These are phyloP conservation scores for Vicia faba DNA, from an alignment of 306 rosid genomes.

Conservation along the genomic window DNA sequence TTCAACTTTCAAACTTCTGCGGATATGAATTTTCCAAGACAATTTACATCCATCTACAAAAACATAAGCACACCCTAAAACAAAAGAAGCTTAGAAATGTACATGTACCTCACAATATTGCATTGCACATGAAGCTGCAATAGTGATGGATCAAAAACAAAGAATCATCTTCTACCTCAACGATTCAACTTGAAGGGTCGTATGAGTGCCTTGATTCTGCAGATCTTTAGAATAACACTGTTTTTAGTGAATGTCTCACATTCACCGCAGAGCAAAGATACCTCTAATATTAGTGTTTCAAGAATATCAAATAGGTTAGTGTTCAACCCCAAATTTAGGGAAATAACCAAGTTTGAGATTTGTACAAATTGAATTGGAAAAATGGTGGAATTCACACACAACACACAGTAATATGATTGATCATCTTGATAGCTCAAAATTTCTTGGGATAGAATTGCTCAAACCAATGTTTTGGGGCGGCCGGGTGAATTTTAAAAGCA, in stretches of 20 bases:
- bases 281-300: conserved; percentile 19
- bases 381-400: conserved; percentile 24
- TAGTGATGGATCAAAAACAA: conserved; percentile 7
- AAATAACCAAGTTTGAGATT: conserved; percentile 31
- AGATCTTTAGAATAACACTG: not conserved
- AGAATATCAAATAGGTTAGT: conserved; percentile 15
- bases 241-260: conserved; percentile 6
- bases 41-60: conserved; percentile 1
- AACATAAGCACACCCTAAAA: not conserved
- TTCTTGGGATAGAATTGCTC: conserved; percentile 53
- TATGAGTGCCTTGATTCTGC: conserved; percentile 20
- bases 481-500: conserved; percentile 59
- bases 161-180: conserved; percentile 11
- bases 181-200: conserved; percentile 22
- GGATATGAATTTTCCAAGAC: conserved; percentile 1
- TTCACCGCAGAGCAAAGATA: conserved; percentile 17
- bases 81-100: conserved; percentile 1
- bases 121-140: not conserved
- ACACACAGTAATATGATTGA: conserved; percentile 12
- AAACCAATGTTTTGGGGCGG: conserved; percentile 78
- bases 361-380: conserved; percentile 25
- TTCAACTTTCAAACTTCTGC: not conserved
- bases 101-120: conserved; percentile 18
- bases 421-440: not conserved
- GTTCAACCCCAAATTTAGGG: conserved; percentile 24